Evolutionary conservation across 768 basidiomycete genomes (phyloP).

Genomic region (Chalciporus piperatus): DNA sequence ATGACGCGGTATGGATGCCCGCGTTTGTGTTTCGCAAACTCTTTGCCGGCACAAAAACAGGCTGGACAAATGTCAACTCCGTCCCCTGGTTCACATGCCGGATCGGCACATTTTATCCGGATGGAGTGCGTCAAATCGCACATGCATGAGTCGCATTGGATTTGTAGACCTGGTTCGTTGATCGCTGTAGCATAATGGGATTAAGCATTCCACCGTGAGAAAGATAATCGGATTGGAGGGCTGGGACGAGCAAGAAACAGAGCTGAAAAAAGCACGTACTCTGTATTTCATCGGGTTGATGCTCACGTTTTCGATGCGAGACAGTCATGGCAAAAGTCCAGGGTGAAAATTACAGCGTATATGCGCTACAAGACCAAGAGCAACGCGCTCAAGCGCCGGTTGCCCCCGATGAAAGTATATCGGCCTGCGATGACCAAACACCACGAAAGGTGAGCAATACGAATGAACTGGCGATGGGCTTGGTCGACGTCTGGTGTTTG

Average conservation of each 20-base stretch:
- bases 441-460: background rate
- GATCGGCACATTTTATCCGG: conserved; percentile 93
- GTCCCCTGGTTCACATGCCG: conserved; percentile 64
- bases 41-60: conserved; percentile 91
- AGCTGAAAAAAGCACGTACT: conserved; percentile 37
- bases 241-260: background rate
- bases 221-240: conserved; percentile 4
- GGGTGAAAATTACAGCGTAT: background rate
- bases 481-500: background rate
- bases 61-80: conserved; percentile 92
- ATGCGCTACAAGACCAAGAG: background rate
- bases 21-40: conserved; percentile 81
- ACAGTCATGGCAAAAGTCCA: conserved; percentile 48
- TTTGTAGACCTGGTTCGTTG: conserved; percentile 79
- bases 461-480: background rate
- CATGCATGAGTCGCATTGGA: conserved; percentile 79
- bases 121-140: conserved; percentile 95
- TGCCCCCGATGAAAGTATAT: background rate
- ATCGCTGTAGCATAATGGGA: conserved; percentile 50
- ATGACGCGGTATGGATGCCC: conserved; percentile 91
- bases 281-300: conserved; percentile 63
- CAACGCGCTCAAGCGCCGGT: background rate
- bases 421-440: background rate
- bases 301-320: conserved; percentile 63
- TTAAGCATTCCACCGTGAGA: conserved; percentile 24